A percentile compares a stretch with the other conserved stretches of the same genome.
Evolutionary conservation across 1,284 basidiomycete genomes (phyloP).

Genomic region (Termitomyces sp.): DNA sequence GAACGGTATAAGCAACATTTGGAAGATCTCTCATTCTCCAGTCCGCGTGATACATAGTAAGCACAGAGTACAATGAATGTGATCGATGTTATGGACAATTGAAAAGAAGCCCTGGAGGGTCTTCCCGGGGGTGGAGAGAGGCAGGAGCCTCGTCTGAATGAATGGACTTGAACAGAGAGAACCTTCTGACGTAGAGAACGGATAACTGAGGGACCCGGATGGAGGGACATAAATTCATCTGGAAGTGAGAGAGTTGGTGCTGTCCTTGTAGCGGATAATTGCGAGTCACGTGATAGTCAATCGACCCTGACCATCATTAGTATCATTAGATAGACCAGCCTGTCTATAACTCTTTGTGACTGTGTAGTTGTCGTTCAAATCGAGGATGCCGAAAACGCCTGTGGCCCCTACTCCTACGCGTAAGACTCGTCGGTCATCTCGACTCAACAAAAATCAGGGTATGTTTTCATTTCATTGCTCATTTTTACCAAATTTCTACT

Average conservation of each 20-base stretch:
- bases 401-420: constrained; percentile 14
- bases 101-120: background rate
- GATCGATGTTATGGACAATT: background rate
- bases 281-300: background rate
- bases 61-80: background rate
- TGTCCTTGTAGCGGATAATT: too few relatives aligned
- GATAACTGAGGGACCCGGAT: background rate
- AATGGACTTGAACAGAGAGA: background rate
- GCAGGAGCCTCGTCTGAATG: background rate
- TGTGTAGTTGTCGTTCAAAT: background rate
- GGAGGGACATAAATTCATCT: background rate
- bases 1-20: background rate
- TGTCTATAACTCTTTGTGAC: background rate
- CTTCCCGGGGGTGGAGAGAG: background rate
- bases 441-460: constrained; percentile 23
- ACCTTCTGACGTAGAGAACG: background rate
- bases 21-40: background rate
- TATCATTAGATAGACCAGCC: background rate
- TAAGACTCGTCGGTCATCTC: constrained; percentile 23
- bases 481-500: background rate
- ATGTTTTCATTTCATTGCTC: background rate
- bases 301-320: too few relatives aligned
- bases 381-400: constrained; percentile 22
- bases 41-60: background rate
- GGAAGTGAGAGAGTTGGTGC: background rate